A percentile compares a stretch with the other conserved stretches of the same genome.
Conservation (phyloP, 2,329 filamentous ascomycete species). For the Fusarium decemcellulare region DNA sequence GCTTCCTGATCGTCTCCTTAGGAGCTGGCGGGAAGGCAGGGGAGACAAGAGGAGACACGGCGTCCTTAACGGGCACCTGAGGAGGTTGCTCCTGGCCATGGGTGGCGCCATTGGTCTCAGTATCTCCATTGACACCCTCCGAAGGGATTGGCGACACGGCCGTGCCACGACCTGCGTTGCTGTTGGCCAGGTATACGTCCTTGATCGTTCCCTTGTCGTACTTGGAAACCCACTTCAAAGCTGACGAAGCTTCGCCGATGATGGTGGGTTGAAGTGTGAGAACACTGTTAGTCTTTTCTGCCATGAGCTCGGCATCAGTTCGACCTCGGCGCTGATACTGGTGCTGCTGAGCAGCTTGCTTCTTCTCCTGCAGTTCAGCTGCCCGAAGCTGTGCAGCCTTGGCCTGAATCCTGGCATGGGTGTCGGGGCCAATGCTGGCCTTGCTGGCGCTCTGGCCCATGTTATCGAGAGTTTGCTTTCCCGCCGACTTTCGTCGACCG, state of each 20-base stretch:
- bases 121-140: slow-evolving; percentile 48
- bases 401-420: slow-evolving; percentile 92
- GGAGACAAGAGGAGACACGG: slow-evolving; percentile 35
- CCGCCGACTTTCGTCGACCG: slow-evolving; percentile 78
- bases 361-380: slow-evolving; percentile 73
- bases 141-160: slow-evolving; percentile 53
- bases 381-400: slow-evolving; percentile 88
- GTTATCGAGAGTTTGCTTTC: slow-evolving; percentile 70
- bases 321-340: slow-evolving; percentile 64
- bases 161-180: slow-evolving; percentile 77
- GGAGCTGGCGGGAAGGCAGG: slow-evolving; percentile 43
- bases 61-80: slow-evolving; percentile 60
- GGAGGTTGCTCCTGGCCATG: slow-evolving; percentile 50
- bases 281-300: slow-evolving; percentile 87
- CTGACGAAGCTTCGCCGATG: slow-evolving; percentile 88
- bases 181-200: slow-evolving; percentile 86
- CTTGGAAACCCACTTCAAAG: slow-evolving; percentile 96
- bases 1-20: slow-evolving; percentile 39
- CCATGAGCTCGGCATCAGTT: slow-evolving; percentile 70
- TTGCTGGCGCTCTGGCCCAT: slow-evolving; percentile 75
- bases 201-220: slow-evolving; percentile 93
- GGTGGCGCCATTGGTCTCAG: slow-evolving; percentile 20
- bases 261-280: slow-evolving; percentile 90
- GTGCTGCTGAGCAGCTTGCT: slow-evolving; percentile 56
- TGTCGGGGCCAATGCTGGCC: slow-evolving; percentile 88